Conservation (phyloP, 306 rosid genomes). For the Pterocarpus macrocarpus region DNA sequence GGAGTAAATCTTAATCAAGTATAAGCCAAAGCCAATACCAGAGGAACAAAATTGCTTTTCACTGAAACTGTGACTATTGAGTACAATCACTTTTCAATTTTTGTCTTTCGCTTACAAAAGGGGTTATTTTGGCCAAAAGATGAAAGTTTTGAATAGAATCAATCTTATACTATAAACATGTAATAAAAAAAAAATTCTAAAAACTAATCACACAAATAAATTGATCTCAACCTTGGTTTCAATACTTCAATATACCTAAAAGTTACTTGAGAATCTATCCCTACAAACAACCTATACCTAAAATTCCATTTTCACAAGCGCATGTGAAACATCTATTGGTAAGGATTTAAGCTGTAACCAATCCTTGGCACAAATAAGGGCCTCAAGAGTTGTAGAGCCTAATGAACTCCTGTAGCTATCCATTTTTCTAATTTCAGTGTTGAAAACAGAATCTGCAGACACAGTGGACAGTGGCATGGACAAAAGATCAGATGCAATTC, state of each 20-base stretch:
- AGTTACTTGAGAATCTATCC: constrained; percentile 40
- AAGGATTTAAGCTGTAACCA: constrained; percentile 72
- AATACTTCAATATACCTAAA: constrained; percentile 38
- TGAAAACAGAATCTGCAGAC: constrained; percentile 70
- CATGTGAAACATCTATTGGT: constrained; percentile 54
- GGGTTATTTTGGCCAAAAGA: constrained; percentile 30
- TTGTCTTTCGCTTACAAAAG: constrained; percentile 25
- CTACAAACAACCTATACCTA: constrained; percentile 46
- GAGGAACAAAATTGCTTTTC: background rate
- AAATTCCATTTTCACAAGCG: constrained; percentile 60
- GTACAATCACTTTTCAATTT: constrained; percentile 19
- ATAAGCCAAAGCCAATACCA: background rate
- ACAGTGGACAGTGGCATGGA: constrained; percentile 77
- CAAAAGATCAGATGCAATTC: constrained; percentile 87
- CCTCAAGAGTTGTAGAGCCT: constrained; percentile 73
- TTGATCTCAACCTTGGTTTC: constrained; percentile 41
- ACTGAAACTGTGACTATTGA: constrained; percentile 25
- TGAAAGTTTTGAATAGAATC: constrained; percentile 39
- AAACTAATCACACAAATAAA: constrained; percentile 40
- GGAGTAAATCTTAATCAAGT: too few relatives aligned
- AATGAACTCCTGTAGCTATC: constrained; percentile 69
- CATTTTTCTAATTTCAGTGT: constrained; percentile 71
- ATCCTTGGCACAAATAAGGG: constrained; percentile 84
- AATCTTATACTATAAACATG: constrained; percentile 41
- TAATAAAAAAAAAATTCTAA: constrained; percentile 10